phyloP scores from a whole-genome alignment of 495 filamentous ascomycete genomes.

The Neurospora sp. region DNA sequence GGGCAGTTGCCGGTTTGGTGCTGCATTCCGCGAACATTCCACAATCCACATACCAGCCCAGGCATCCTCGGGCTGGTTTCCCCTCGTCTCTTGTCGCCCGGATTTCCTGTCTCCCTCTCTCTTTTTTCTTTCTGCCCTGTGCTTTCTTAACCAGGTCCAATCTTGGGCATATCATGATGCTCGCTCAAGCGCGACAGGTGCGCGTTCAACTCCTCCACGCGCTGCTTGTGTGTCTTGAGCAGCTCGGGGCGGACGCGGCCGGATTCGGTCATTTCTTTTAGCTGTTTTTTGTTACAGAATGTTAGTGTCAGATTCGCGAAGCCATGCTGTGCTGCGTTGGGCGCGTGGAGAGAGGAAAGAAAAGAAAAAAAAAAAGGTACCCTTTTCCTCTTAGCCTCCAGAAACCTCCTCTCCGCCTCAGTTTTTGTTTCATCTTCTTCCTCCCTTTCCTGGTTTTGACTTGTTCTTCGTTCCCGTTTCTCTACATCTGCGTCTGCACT shows the following conservation, averaged over 20 bases:
- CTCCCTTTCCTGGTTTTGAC: slow-evolving; percentile 5
- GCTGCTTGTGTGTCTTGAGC: slow-evolving; percentile 92
- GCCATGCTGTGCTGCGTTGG: background rate
- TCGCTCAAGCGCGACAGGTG: slow-evolving; percentile 87
- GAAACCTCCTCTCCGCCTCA: slow-evolving; percentile 70
- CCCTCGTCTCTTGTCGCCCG: background rate
- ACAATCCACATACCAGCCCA: background rate
- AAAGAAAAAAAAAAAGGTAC: slow-evolving; percentile 33
- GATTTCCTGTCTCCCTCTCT: background rate
- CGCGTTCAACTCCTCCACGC: slow-evolving; percentile 90
- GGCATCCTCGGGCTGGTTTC: background rate
- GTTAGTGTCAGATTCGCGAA: background rate
- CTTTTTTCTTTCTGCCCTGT: background rate
- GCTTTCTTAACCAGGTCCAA: slow-evolving; percentile 54
- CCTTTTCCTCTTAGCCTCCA: slow-evolving; percentile 70
- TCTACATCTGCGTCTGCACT: background rate
- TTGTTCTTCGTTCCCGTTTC: no score
- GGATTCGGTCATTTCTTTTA: slow-evolving; percentile 53
- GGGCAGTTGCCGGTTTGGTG: background rate
- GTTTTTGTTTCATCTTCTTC: slow-evolving; percentile 50
- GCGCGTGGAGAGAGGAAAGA: background rate
- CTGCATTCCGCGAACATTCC: background rate
- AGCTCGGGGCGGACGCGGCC: slow-evolving; percentile 50
- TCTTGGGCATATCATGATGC: slow-evolving; percentile 95
- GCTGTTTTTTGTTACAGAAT: slow-evolving; percentile 29